These are phyloP conservation scores for Talaromyces liani DNA, from an alignment of 495 filamentous ascomycete species.

Conservation along the genomic window DNA sequence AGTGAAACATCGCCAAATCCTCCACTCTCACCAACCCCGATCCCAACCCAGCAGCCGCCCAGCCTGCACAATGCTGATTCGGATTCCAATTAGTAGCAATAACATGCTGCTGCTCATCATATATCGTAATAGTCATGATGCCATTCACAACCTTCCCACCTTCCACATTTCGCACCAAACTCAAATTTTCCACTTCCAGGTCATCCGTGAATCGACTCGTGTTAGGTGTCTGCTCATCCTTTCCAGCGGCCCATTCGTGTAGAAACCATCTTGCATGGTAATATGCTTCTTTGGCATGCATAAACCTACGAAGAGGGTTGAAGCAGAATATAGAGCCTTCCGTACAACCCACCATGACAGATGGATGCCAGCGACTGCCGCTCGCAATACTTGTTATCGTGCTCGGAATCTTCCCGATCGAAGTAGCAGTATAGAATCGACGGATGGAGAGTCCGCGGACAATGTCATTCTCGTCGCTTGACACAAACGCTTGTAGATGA, in stretches of 20 bases:
- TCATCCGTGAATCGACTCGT: slow-evolving; percentile 53
- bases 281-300: slow-evolving; percentile 45
- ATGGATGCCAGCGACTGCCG: slow-evolving; percentile 45
- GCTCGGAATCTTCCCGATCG: slow-evolving; percentile 27
- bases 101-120: slow-evolving; percentile 51
- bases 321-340: slow-evolving; percentile 47
- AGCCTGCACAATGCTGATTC: slow-evolving; percentile 52
- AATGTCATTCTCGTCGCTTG: slow-evolving; percentile 51
- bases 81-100: slow-evolving; percentile 59
- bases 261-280: slow-evolving; percentile 57
- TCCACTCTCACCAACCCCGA: slow-evolving; percentile 62
- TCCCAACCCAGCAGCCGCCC: slow-evolving; percentile 56
- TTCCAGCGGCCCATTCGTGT: slow-evolving; percentile 47
- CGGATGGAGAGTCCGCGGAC: slow-evolving; percentile 45
- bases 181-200: slow-evolving; percentile 41
- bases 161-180: slow-evolving; percentile 23
- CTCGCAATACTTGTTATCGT: slow-evolving; percentile 32
- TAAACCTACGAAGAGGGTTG: slow-evolving; percentile 48
- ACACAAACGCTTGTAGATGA: slow-evolving; percentile 43
- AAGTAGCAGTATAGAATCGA: slow-evolving; percentile 46
- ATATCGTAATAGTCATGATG: slow-evolving; percentile 40
- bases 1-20: slow-evolving; percentile 46
- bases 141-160: slow-evolving; percentile 28
- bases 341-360: slow-evolving; percentile 45
- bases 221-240: slow-evolving; percentile 24